Percentiles rank a stretch among this genome's conserved stretches.
Conservation (phyloP, 2,329 filamentous ascomycete species). For the Fusarium decemcellulare region DNA sequence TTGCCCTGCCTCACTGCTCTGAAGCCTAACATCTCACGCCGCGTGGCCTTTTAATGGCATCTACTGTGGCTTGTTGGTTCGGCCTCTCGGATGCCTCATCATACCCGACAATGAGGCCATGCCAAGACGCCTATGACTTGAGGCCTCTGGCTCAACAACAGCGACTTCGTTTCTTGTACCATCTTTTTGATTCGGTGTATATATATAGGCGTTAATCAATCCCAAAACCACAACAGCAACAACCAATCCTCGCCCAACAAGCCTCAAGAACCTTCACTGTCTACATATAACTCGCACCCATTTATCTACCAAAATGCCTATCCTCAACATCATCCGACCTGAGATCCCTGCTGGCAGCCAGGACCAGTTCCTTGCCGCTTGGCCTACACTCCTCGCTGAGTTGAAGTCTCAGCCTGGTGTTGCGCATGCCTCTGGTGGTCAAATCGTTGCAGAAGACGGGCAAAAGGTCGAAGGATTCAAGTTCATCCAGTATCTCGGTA, state of each 20-base stretch:
- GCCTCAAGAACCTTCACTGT: no score
- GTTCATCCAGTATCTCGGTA: constrained; percentile 16
- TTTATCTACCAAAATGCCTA: constrained; percentile 16
- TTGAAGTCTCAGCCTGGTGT: constrained; percentile 21
- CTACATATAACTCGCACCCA: not conserved
- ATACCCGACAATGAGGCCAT: not conserved
- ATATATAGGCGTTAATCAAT: no score
- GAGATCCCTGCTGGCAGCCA: constrained; percentile 15
- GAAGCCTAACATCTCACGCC: not conserved
- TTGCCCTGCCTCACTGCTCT: not conserved
- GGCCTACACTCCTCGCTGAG: constrained; percentile 22
- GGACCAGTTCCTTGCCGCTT: constrained; percentile 22
- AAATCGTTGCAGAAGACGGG: constrained; percentile 17
- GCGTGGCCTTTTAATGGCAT: not conserved
- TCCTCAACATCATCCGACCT: constrained; percentile 15
- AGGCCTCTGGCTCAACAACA: no score
- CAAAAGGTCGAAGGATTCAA: constrained; percentile 7
- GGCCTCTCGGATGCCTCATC: not conserved
- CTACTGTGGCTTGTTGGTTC: not conserved
- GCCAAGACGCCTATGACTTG: no score
- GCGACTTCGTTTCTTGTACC: no score
- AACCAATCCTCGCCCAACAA: no score
- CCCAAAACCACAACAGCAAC: no score
- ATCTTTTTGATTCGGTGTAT: no score
- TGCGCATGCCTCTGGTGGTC: constrained; percentile 8